Evolutionary conservation across 2,329 filamentous ascomycete genomes (phyloP).

Genomic region (Rhinocladiella similis): DNA sequence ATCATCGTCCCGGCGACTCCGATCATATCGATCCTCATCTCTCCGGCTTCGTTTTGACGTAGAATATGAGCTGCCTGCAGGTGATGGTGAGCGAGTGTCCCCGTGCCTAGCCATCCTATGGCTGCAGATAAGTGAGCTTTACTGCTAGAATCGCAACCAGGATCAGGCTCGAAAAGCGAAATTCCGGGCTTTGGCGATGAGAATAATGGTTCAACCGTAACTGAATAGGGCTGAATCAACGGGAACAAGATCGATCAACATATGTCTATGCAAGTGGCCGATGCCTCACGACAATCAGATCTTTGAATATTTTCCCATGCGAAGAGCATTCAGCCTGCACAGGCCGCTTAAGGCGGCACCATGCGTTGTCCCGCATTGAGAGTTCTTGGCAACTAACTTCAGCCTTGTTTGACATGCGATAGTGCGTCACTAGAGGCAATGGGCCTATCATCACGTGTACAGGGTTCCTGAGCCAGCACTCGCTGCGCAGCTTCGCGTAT

Average conservation of each 20-base stretch:
- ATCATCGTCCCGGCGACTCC: slow-evolving; percentile 53
- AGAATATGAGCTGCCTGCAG: slow-evolving; percentile 80
- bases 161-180: slow-evolving; percentile 17
- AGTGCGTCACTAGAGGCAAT: background rate
- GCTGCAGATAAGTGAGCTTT: slow-evolving; percentile 47
- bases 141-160: slow-evolving; percentile 35
- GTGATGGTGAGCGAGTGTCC: slow-evolving; percentile 83
- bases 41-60: slow-evolving; percentile 64
- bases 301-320: background rate
- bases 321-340: too few species aligned
- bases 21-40: slow-evolving; percentile 55
- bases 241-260: background rate
- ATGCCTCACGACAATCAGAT: background rate
- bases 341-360: too few species aligned
- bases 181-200: background rate
- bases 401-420: background rate
- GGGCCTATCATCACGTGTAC: background rate
- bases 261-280: background rate
- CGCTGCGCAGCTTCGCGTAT: background rate
- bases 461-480: background rate
- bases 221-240: background rate
- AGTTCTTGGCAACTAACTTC: too few species aligned
- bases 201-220: background rate
- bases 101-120: slow-evolving; percentile 59
- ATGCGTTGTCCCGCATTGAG: too few species aligned